A percentile compares a stretch with the other conserved stretches of the same genome.
Conservation (phyloP, 208 protist species). For the Crithidia mellificae region DNA sequence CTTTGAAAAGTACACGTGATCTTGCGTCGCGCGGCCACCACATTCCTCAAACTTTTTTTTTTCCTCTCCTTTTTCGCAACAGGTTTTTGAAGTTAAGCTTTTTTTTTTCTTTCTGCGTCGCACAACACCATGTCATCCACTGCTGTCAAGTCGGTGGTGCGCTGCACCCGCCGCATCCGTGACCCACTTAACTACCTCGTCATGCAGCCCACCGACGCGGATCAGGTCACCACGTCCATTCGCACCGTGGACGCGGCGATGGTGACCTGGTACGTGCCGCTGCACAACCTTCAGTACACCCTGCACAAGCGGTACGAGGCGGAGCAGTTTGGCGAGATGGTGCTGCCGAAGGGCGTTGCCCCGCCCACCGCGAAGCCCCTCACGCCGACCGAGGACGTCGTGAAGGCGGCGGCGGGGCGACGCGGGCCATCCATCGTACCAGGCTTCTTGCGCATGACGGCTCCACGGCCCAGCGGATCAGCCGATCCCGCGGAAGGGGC, state of each 20-base stretch:
- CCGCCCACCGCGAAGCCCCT: conserved; percentile 37
- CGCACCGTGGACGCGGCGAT: conserved; percentile 71
- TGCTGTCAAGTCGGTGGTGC: conserved; percentile 34
- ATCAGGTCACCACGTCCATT: conserved; percentile 68
- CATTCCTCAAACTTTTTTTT: too few species aligned
- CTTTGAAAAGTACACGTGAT: not conserved
- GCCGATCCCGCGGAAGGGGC: not conserved
- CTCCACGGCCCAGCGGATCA: conserved; percentile 23
- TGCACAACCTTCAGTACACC: conserved; percentile 62
- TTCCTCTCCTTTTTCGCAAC: too few species aligned
- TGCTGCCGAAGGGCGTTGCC: conserved; percentile 42
- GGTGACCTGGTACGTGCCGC: conserved; percentile 76
- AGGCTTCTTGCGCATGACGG: conserved; percentile 34
- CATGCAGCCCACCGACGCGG: conserved; percentile 71
- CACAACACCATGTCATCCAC: conserved; percentile 12
- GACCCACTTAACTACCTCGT: conserved; percentile 81
- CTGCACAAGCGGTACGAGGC: conserved; percentile 82
- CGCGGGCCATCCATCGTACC: conserved; percentile 32
- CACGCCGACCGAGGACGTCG: conserved; percentile 40
- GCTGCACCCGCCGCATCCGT: conserved; percentile 80
- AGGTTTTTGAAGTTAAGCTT: too few species aligned
- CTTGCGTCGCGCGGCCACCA: too few species aligned
- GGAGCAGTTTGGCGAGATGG: conserved; percentile 78
- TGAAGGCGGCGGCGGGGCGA: conserved; percentile 21
- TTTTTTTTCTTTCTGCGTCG: not conserved